phyloP scores from a whole-genome alignment of 768 basidiomycete genomes.

The Mrakia frigida region DNA sequence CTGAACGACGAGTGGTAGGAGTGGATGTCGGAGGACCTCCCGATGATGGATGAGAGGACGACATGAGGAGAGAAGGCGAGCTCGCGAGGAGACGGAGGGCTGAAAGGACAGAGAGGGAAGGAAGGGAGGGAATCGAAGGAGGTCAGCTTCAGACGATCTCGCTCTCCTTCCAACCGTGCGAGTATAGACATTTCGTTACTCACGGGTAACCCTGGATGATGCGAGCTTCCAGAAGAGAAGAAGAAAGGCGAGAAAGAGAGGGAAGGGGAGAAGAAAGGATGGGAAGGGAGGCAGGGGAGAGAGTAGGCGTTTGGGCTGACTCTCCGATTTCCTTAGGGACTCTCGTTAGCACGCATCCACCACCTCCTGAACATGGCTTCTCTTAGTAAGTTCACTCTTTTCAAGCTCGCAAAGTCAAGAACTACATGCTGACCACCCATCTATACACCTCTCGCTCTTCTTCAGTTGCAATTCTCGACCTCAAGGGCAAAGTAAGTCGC shows the following conservation, averaged over 20 bases:
- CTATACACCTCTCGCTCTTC: no score
- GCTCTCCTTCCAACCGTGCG: background rate
- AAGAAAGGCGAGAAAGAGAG: background rate
- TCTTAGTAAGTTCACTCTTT: background rate
- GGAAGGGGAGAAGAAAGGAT: background rate
- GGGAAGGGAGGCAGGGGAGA: background rate
- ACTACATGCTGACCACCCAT: background rate
- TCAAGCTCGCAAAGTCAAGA: background rate
- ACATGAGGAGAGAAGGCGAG: background rate
- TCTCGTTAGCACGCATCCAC: background rate
- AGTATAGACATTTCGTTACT: background rate
- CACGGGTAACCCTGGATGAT: slow-evolving; percentile 8
- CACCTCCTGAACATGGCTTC: background rate
- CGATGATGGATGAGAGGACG: background rate
- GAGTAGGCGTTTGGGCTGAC: no score
- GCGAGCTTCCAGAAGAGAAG: background rate
- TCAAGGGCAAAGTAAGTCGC: slow-evolving; percentile 75
- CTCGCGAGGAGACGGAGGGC: background rate
- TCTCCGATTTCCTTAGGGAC: background rate
- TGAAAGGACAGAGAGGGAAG: background rate
- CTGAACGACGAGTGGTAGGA: background rate
- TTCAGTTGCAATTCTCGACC: slow-evolving; percentile 79
- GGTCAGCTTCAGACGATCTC: background rate
- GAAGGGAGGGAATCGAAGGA: background rate
- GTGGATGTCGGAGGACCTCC: background rate